Evolutionary conservation across 352 stramenopile genomes (phyloP).

Genomic region (Phytopythium litorale): DNA sequence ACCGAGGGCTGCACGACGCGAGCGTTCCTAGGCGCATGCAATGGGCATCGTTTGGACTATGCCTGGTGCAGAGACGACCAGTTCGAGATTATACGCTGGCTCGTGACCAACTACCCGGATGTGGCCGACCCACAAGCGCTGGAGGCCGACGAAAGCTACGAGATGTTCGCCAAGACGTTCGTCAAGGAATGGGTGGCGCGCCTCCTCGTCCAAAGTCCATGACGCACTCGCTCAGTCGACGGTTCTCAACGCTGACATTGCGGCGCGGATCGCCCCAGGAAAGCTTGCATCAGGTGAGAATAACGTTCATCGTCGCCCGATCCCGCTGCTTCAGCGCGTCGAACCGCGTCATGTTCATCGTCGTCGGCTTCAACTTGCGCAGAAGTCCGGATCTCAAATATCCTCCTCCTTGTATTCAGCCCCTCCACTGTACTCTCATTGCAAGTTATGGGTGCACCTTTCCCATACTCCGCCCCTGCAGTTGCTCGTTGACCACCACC

Average conservation of each 20-base stretch:
- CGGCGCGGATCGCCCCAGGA: too few relatives aligned
- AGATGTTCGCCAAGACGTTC: background rate
- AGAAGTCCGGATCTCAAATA: background rate
- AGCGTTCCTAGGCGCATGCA: background rate
- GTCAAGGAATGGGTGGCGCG: background rate
- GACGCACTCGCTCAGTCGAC: too few relatives aligned
- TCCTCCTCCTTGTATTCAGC: background rate
- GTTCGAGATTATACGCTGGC: background rate
- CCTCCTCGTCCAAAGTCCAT: too few relatives aligned
- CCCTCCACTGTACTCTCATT: background rate
- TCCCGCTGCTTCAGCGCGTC: background rate
- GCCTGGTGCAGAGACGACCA: background rate
- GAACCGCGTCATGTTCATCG: too few relatives aligned
- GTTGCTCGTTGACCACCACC: conserved; percentile 4
- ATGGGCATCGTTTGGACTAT: background rate
- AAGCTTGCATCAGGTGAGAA: too few relatives aligned
- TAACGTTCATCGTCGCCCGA: too few relatives aligned
- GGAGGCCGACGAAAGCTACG: background rate
- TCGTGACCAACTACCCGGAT: background rate
- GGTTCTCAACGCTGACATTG: too few relatives aligned
- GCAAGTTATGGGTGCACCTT: background rate
- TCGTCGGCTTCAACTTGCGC: background rate
- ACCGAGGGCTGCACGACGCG: background rate
- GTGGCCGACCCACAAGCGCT: background rate
- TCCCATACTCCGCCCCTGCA: background rate